Percentiles rank a stretch among this genome's conserved stretches.
These are phyloP conservation scores for Amphichorda felina DNA, from an alignment of 2,329 filamentous ascomycete species.

Conservation along the genomic window DNA sequence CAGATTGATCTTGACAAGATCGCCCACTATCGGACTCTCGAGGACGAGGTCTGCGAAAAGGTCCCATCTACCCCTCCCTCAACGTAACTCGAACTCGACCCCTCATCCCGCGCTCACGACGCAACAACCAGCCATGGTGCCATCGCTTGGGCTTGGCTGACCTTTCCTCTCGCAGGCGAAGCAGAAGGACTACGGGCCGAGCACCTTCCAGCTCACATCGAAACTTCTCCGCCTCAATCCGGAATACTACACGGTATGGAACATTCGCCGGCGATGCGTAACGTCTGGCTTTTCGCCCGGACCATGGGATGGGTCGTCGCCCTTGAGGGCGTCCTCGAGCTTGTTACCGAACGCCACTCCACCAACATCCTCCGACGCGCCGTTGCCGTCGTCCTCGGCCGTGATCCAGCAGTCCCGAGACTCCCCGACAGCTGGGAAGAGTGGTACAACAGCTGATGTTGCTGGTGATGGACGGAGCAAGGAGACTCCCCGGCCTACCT, in stretches of 20 bases:
- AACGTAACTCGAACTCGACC: too few species aligned
- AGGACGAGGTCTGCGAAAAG: constrained; percentile 54
- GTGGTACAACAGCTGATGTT: constrained; percentile 37
- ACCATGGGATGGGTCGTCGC: constrained; percentile 36
- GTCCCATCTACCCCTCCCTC: constrained; percentile 32
- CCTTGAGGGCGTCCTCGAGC: constrained; percentile 42
- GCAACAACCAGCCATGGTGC: too few species aligned
- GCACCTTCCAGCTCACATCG: constrained; percentile 57
- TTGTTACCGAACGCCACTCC: constrained; percentile 39
- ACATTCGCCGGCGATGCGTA: constrained; percentile 66
- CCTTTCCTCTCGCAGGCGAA: constrained; percentile 15
- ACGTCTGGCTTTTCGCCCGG: constrained; percentile 45
- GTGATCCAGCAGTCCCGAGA: constrained; percentile 34
- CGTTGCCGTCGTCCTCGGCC: constrained; percentile 37
- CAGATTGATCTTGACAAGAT: constrained; percentile 67
- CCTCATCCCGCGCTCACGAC: too few species aligned
- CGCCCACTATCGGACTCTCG: constrained; percentile 59
- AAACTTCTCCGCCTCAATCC: constrained; percentile 66
- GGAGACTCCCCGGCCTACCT: constrained; percentile 1
- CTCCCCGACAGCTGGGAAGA: constrained; percentile 38
- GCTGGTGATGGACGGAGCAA: constrained; percentile 1
- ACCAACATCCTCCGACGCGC: constrained; percentile 54
- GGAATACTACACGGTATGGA: constrained; percentile 88
- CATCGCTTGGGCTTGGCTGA: background rate
- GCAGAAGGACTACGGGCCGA: constrained; percentile 33